Conservation (phyloP, 1,284 basidiomycete species). For the Kalmanozyma brasiliensis region DNA sequence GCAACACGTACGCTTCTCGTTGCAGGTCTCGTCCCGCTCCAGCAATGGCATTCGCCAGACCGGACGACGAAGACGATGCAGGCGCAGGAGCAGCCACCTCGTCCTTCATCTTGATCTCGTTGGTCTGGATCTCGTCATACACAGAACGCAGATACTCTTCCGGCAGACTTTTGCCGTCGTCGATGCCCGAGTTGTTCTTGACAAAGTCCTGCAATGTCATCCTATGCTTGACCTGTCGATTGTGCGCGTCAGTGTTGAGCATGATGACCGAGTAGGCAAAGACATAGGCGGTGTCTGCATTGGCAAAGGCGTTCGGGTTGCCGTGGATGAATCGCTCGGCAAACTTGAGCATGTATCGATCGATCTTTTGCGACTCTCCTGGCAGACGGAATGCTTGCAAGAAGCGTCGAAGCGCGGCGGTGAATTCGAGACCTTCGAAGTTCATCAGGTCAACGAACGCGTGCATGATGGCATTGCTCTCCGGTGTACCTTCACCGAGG, state of each 20-base stretch:
- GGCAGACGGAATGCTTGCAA: conserved; percentile 67
- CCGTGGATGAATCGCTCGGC: conserved; percentile 66
- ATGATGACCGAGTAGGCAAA: conserved; percentile 68
- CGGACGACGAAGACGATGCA: conserved; percentile 36
- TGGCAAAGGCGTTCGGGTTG: conserved; percentile 64
- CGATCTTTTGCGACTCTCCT: conserved; percentile 68
- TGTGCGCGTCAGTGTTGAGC: conserved; percentile 68
- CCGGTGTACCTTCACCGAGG: conserved; percentile 74
- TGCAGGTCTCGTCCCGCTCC: conserved; percentile 65
- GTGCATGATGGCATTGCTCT: conserved; percentile 68
- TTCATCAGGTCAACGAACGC: conserved; percentile 68
- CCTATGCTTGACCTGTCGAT: conserved; percentile 66
- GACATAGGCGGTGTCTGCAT: conserved; percentile 68
- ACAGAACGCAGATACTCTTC: conserved; percentile 62
- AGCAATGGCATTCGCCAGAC: conserved; percentile 63
- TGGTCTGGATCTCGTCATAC: conserved; percentile 65
- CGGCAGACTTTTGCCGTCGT: conserved; percentile 64
- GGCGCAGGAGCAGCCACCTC: conserved; percentile 49
- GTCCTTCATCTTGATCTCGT: conserved; percentile 69
- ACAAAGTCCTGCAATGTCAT: conserved; percentile 67
- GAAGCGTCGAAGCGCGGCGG: conserved; percentile 64
- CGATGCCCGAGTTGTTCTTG: conserved; percentile 68
- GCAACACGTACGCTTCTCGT: conserved; percentile 65
- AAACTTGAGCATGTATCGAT: conserved; percentile 68
- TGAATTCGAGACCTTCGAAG: conserved; percentile 62